Percentiles rank a stretch among this genome's conserved stretches.
phyloP scores from a whole-genome alignment of 2,329 filamentous ascomycete species.

The Ophioceras dolichostomum region DNA sequence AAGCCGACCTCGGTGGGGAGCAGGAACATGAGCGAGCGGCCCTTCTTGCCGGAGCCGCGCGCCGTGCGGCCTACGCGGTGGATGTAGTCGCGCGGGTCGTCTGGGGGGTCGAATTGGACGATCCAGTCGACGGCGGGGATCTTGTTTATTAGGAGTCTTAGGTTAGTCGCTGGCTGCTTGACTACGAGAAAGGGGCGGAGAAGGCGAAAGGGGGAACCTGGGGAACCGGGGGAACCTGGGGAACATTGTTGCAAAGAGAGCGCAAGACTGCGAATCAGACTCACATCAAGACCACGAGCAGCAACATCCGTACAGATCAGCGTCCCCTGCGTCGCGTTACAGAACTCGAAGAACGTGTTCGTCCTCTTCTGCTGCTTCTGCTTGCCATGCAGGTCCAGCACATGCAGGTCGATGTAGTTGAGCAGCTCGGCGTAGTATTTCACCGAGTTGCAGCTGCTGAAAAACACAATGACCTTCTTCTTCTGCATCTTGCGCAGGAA shows the following conservation, averaged over 20 bases:
- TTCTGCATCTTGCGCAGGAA: conserved; percentile 86
- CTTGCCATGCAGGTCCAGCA: conserved; percentile 81
- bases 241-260: background rate
- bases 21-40: conserved; percentile 83
- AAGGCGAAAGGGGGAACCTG: no score
- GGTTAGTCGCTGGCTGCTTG: no score
- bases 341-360: conserved; percentile 95
- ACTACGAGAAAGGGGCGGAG: no score
- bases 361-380: conserved; percentile 99
- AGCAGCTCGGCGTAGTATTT: conserved; percentile 93
- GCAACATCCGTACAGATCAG: conserved; percentile 96
- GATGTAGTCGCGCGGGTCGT: conserved; percentile 84
- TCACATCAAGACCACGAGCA: conserved; percentile 77
- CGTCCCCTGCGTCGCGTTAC: conserved; percentile 63
- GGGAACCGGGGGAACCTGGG: conserved; percentile 4
- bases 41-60: conserved; percentile 69
- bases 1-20: conserved; percentile 90
- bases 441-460: conserved; percentile 83
- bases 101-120: conserved; percentile 87
- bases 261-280: conserved; percentile 17
- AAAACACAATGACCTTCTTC: conserved; percentile 98
- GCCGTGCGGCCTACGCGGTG: conserved; percentile 95
- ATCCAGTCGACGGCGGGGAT: conserved; percentile 96
- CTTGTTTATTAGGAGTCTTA: no score
- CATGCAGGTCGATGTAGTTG: conserved; percentile 85